Percentiles rank a stretch among this genome's conserved stretches.
phyloP scores from a whole-genome alignment of 2,329 filamentous ascomycete genomes.

The Nigrograna mackinnonii region DNA sequence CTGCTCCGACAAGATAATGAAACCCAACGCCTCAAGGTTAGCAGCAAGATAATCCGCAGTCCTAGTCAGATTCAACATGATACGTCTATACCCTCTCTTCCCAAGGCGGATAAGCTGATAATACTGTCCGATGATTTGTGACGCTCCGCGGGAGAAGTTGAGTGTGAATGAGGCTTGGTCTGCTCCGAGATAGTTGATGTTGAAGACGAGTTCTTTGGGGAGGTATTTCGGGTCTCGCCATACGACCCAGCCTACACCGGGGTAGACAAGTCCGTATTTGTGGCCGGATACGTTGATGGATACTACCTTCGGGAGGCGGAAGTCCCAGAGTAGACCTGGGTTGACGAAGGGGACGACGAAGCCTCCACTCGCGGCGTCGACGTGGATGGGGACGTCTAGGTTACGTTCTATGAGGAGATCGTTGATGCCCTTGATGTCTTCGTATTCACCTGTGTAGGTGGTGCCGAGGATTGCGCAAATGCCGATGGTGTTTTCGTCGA shows the following conservation, averaged over 20 bases:
- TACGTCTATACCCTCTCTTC: conserved; percentile 86
- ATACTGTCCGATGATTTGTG: conserved; percentile 94
- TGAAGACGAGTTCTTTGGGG: conserved; percentile 93
- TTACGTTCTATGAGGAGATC: conserved; percentile 76
- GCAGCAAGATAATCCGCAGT: conserved; percentile 85
- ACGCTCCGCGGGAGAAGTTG: conserved; percentile 95
- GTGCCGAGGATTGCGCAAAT: conserved; percentile 91
- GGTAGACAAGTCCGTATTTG: conserved; percentile 79
- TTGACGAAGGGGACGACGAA: conserved; percentile 92
- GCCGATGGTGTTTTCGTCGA: conserved; percentile 79
- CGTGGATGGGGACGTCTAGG: conserved; percentile 85
- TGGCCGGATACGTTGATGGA: conserved; percentile 95
- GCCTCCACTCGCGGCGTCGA: conserved; percentile 89
- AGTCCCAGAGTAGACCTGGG: conserved; percentile 87
- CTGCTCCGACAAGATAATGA: conserved; percentile 84
- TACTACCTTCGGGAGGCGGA: conserved; percentile 83
- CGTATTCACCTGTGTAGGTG: conserved; percentile 92
- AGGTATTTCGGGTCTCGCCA: conserved; percentile 83
- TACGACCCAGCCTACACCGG: conserved; percentile 91
- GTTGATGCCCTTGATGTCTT: conserved; percentile 90
- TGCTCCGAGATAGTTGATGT: conserved; percentile 97
- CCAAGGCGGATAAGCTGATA: conserved; percentile 96
- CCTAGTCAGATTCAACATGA: conserved; percentile 92
- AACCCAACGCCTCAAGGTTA: conserved; percentile 74
- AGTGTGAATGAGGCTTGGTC: conserved; percentile 95